Conservation (phyloP, 2,329 filamentous ascomycete genomes). For the Pseudogymnoascus pannorum region DNA sequence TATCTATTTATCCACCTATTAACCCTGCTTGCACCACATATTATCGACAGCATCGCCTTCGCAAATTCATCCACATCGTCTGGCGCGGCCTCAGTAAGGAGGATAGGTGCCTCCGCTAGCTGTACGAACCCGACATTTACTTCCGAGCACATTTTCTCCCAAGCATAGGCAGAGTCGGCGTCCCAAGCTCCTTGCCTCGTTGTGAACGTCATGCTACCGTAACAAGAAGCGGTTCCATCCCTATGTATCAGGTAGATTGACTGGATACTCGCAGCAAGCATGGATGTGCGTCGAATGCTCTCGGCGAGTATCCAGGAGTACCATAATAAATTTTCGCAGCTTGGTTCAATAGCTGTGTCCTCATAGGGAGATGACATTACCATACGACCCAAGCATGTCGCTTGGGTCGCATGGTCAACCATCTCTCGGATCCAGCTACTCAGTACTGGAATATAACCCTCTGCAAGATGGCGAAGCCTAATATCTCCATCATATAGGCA, state of each 20-base stretch:
- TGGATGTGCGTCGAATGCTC: conserved; percentile 27
- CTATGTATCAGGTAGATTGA: conserved; percentile 18
- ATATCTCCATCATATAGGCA: conserved; percentile 26
- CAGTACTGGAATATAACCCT: conserved; percentile 18
- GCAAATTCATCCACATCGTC: conserved; percentile 13
- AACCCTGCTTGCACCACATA: neutral
- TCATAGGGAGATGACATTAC: neutral
- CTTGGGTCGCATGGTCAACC: conserved; percentile 8
- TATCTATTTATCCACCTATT: conserved; percentile 4
- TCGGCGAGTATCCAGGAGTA: conserved; percentile 29
- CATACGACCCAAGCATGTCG: conserved; percentile 6
- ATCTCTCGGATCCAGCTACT: conserved; percentile 20
- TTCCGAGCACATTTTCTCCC: conserved; percentile 19
- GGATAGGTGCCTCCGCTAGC: neutral
- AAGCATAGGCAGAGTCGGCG: conserved; percentile 20
- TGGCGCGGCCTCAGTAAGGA: conserved; percentile 3
- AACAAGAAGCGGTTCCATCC: conserved; percentile 18
- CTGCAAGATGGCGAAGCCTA: conserved; percentile 21
- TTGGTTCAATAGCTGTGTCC: conserved; percentile 14
- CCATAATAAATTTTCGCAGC: conserved; percentile 22
- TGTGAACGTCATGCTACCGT: conserved; percentile 24
- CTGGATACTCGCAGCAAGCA: conserved; percentile 19
- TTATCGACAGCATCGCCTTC: neutral
- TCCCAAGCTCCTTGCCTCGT: conserved; percentile 26
- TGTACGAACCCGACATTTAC: conserved; percentile 14